Conservation (phyloP, 257 asterid species). For the Jacaranda copaia region DNA sequence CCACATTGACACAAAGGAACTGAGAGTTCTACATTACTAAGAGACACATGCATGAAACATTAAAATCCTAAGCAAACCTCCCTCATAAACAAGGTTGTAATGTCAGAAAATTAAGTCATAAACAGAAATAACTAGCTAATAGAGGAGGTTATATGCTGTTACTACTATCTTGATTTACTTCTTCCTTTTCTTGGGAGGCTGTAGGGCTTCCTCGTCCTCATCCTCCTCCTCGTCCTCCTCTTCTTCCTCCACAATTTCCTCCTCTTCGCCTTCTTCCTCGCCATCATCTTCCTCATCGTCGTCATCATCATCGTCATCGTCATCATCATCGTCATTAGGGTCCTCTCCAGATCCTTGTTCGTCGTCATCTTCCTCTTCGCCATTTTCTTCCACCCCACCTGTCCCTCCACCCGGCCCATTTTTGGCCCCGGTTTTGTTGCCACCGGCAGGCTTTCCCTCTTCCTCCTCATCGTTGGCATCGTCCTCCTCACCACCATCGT, state of each 20-base stretch:
- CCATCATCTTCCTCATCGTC: constrained; percentile 11
- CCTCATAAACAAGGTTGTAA: constrained; percentile 25
- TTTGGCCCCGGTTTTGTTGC: constrained; percentile 44
- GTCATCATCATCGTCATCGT: constrained; percentile 26
- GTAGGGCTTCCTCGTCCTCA: constrained; percentile 47
- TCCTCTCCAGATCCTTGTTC: constrained; percentile 36
- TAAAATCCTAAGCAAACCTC: constrained; percentile 31
- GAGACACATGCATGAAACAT: constrained; percentile 26
- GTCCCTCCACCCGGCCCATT: constrained; percentile 46
- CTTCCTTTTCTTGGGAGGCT: constrained; percentile 70
- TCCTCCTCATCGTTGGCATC: constrained; percentile 49
- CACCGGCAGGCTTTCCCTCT: constrained; percentile 41
- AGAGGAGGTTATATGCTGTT: constrained; percentile 17
- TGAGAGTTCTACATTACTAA: constrained; percentile 21
- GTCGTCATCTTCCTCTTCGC: constrained; percentile 41
- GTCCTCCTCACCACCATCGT: constrained; percentile 31
- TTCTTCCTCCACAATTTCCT: not conserved
- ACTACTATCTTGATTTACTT: constrained; percentile 36
- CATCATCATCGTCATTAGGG: constrained; percentile 16
- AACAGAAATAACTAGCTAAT: constrained; percentile 23
- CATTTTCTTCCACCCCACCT: constrained; percentile 45
- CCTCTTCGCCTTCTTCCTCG: not conserved
- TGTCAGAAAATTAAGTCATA: constrained; percentile 20
- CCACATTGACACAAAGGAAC: constrained; percentile 18
- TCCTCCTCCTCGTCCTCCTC: constrained; percentile 40